Evolutionary conservation across 192 early-diverging fungal species (phyloP), one percentile per base, ranked within the genome.

Genomic region (Umbelopsis sp.): DNA sequence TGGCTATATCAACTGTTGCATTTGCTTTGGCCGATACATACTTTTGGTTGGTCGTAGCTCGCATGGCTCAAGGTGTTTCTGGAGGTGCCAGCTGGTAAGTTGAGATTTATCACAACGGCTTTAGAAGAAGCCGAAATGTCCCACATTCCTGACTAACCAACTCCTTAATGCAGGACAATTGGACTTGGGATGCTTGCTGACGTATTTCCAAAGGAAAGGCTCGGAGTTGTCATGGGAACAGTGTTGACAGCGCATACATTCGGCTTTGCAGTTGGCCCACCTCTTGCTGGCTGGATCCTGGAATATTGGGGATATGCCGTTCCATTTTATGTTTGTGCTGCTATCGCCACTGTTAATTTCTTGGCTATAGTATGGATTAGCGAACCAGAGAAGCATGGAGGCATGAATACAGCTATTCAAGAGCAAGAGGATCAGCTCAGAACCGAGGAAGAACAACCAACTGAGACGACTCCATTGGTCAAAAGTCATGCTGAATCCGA

Each of bases 151-250:
- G 32, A 21, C 38, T 50, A 17, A 17, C 20, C 8, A 47, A 50
- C 10, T 17, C 38, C 17, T 16, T 54, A 21, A 34, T 65, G 43
- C 72, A 85, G 85, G 84, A 86, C 92, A 4, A 85, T 92, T 52
- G 87, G 87, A 4, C 79, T 92, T 29, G 89, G 86, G 21, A 88
- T 92, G 88, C 74, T 93, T 17, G 89, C 91, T 22, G 91, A 93
- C 70, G 86, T 89, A 0, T 93, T 88, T 45, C 85, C 85, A 25
- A 77, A 81, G 12, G 79, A 84, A n/a, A 85, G 81, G 31, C 74
- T 90, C 10, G 91, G 91, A 22, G 74, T 85, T n/a, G 89, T 88
- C 14, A 92, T 93, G 91, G 91, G 91, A 16, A 84, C 87, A 17
- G 87, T 88, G 0, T 83, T 92, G 66, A 84, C 85, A 1, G 90